phyloP scores from a whole-genome alignment of 2,329 filamentous ascomycete genomes.

The Phaeosphaeriaceae sp. region DNA sequence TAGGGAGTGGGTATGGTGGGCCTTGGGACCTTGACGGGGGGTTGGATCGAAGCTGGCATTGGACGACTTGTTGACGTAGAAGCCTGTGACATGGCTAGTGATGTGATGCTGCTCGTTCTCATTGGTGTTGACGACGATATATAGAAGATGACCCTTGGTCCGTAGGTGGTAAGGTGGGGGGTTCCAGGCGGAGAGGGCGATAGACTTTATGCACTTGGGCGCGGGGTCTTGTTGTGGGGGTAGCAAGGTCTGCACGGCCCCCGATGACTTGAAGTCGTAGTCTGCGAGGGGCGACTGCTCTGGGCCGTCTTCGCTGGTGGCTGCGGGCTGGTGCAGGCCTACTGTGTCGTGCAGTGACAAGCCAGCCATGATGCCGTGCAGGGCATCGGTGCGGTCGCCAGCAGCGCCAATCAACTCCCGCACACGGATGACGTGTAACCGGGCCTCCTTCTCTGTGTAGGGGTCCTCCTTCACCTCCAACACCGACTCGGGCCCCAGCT shows the following conservation, averaged over 20 bases:
- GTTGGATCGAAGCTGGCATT: constrained; percentile 94
- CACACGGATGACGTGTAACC: constrained; percentile 90
- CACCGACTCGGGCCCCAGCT: constrained; percentile 76
- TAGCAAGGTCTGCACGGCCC: constrained; percentile 73
- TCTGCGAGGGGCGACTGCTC: constrained; percentile 59
- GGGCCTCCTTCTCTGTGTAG: constrained; percentile 97
- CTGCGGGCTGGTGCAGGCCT: constrained; percentile 49
- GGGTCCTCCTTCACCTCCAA: constrained; percentile 88
- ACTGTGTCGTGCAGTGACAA: constrained; percentile 86
- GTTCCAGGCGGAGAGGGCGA: constrained; percentile 93
- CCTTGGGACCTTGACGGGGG: constrained; percentile 79
- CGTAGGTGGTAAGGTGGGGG: constrained; percentile 90
- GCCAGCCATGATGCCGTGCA: constrained; percentile 85
- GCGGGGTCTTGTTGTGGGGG: constrained; percentile 68
- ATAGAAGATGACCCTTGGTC: constrained; percentile 90
- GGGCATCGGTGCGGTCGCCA: constrained; percentile 83
- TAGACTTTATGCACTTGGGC: constrained; percentile 89
- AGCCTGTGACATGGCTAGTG: constrained; percentile 90
- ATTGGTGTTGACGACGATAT: constrained; percentile 85
- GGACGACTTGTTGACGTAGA: constrained; percentile 96
- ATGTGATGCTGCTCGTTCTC: constrained; percentile 96
- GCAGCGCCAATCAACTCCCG: constrained; percentile 92
- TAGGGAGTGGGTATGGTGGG: constrained; percentile 81
- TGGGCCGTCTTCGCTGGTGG: constrained; percentile 37
- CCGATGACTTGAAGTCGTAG: constrained; percentile 77